Evolutionary conservation across 2,329 filamentous ascomycete species (phyloP), one percentile per base, ranked within the genome.

Genomic region (Fusarium verticillioides): DNA sequence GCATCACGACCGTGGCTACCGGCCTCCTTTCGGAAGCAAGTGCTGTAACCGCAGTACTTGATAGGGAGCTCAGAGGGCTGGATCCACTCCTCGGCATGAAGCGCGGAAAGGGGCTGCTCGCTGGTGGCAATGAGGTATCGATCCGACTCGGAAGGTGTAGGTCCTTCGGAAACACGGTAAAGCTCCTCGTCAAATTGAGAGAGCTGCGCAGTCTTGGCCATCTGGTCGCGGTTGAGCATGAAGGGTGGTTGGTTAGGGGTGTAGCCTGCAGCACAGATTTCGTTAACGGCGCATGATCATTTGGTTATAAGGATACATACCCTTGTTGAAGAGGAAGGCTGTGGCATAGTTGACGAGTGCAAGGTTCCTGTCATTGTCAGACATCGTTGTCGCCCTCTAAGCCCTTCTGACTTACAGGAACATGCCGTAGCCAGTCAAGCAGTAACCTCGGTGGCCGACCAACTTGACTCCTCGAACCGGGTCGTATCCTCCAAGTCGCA

Each of bases 111-210:
- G 26, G 96, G 96, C 83, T 99, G 96, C 83, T 99, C 96, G 34
- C 93, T 96, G 66, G 95, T 97, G 19, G 94, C 94, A 77, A 88
- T 88, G 53, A 88, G 82, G 76, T 92, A 92, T 85, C 98, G 98
- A 85, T 98, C 96, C 57, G 93, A 94, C 78, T 94, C 90, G 73
- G 94, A 94, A 77, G 94, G 90, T 72, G 94, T 91, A 77, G 97
- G 94, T 66, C 94, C 93, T 81, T 93, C 93, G 75, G 96, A 91
- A 30, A 99, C 96, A 85, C 98, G 98, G 88, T 99, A 99, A 58
- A 99, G 87, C 83, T 98, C 96, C 82, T 98, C 96, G 80, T 99
- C 96, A 79, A 99, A 99, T 79, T 98, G 94, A 76, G 96, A 95
- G 32, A 99, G 90, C 84, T 99, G 96, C 5, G 96, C 96, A 0